These are phyloP conservation scores for Helminthosporium solani DNA, from an alignment of 2,329 filamentous ascomycete species.

Conservation along the genomic window DNA sequence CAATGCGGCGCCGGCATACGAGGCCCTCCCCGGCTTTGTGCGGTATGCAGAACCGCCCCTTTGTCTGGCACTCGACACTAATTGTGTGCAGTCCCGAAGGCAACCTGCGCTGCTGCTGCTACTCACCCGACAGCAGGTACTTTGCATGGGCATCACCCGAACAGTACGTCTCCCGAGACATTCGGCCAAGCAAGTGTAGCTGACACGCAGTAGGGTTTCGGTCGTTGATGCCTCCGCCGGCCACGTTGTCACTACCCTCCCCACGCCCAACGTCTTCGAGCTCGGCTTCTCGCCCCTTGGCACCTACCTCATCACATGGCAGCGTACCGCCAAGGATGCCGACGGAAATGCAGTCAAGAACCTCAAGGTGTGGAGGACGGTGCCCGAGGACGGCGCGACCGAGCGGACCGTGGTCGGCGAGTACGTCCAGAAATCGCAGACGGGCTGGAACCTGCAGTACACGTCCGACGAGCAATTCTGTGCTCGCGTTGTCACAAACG, in stretches of 20 bases:
- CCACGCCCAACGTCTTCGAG: slow-evolving; percentile 85
- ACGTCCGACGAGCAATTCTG: slow-evolving; percentile 91
- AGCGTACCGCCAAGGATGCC: slow-evolving; percentile 89
- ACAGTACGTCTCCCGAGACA: slow-evolving; percentile 48
- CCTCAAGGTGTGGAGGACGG: slow-evolving; percentile 89
- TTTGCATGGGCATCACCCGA: slow-evolving; percentile 93
- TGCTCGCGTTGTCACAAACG: slow-evolving; percentile 90
- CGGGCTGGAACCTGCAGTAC: slow-evolving; percentile 97
- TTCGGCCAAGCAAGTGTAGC: not conserved
- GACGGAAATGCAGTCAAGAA: slow-evolving; percentile 94
- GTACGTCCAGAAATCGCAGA: slow-evolving; percentile 95
- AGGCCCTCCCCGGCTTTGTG: slow-evolving; percentile 75
- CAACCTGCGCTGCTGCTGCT: slow-evolving; percentile 90
- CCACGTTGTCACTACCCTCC: slow-evolving; percentile 70
- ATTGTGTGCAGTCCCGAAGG: slow-evolving; percentile 70
- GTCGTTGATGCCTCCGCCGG: slow-evolving; percentile 81
- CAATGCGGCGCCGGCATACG: slow-evolving; percentile 87
- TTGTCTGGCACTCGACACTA: slow-evolving; percentile 14
- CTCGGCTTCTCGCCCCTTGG: slow-evolving; percentile 90
- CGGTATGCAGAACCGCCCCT: slow-evolving; percentile 44
- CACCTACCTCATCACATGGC: slow-evolving; percentile 94
- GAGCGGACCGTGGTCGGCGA: slow-evolving; percentile 73
- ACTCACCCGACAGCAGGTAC: slow-evolving; percentile 94
- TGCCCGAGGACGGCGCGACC: slow-evolving; percentile 66
- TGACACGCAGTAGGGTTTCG: slow-evolving; percentile 60